Conservation (phyloP, 2,329 filamentous ascomycete species). For the Bipolaris zeicola region DNA sequence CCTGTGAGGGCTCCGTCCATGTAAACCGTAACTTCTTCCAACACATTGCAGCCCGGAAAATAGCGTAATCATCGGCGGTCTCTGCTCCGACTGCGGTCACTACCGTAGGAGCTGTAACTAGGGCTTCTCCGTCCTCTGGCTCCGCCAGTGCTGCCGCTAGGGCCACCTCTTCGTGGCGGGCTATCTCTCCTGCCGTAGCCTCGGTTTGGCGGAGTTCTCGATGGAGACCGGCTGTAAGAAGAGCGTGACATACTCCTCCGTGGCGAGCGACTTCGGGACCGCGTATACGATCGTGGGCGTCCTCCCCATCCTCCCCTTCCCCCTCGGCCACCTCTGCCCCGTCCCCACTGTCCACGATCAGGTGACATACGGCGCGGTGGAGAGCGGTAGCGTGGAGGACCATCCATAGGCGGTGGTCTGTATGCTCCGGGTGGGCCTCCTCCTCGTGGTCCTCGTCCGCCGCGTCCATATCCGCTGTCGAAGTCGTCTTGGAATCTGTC, state of each 20-base stretch:
- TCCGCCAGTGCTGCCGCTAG: slow-evolving; percentile 28
- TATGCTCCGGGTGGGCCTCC: slow-evolving; percentile 47
- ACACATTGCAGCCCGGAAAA: background rate
- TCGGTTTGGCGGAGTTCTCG: slow-evolving; percentile 38
- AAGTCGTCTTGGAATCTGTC: slow-evolving; percentile 32
- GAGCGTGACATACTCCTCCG: slow-evolving; percentile 50
- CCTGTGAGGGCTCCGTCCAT: background rate
- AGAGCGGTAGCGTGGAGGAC: slow-evolving; percentile 37
- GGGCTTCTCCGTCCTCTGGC: slow-evolving; percentile 58
- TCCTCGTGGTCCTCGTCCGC: slow-evolving; percentile 23
- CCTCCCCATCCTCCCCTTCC: slow-evolving; percentile 34
- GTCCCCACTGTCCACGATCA: slow-evolving; percentile 28
- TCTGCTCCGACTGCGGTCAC: slow-evolving; percentile 57
- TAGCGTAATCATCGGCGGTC: slow-evolving; percentile 22
- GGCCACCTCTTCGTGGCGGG: slow-evolving; percentile 22
- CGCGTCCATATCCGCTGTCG: slow-evolving; percentile 23
- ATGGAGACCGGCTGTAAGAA: slow-evolving; percentile 49
- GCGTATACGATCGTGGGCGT: slow-evolving; percentile 35
- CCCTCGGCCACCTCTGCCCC: slow-evolving; percentile 45
- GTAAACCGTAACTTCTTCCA: background rate
- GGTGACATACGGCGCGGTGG: slow-evolving; percentile 47
- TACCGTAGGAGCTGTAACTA: slow-evolving; percentile 68
- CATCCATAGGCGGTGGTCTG: slow-evolving; percentile 45
- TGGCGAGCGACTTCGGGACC: slow-evolving; percentile 52
- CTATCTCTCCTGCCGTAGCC: slow-evolving; percentile 21